Percentiles rank a stretch among this genome's conserved stretches.
Evolutionary conservation across 2,329 filamentous ascomycete genomes (phyloP).

Genomic region (Apiospora phragmitis): DNA sequence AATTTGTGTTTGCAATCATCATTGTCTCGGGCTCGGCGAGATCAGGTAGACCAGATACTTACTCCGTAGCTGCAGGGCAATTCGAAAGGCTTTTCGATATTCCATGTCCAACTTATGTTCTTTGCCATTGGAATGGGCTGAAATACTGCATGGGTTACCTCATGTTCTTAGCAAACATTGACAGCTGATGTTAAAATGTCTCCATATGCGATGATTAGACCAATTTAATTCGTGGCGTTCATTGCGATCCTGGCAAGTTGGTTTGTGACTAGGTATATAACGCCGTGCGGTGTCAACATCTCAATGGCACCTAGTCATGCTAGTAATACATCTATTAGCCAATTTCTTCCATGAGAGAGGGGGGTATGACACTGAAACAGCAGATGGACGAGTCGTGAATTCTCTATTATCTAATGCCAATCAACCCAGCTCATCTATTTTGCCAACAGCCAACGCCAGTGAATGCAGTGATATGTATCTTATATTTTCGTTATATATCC

Average conservation of each 20-base stretch:
- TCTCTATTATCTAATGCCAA: background rate
- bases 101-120: background rate
- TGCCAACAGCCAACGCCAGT: background rate
- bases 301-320: background rate
- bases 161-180: background rate
- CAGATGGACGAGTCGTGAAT: background rate
- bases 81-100: background rate
- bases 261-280: background rate
- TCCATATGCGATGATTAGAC: background rate
- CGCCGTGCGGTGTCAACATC: background rate
- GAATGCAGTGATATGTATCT: background rate
- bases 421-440: background rate
- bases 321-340: background rate
- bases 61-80: background rate
- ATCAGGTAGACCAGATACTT: background rate
- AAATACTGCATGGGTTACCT: background rate
- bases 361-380: background rate
- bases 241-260: background rate
- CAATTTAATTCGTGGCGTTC: background rate
- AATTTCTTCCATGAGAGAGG: background rate
- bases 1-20: background rate
- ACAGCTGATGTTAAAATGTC: background rate
- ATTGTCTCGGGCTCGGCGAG: background rate
- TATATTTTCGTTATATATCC: background rate
- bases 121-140: background rate